phyloP scores from a whole-genome alignment of 2,329 filamentous ascomycete species.

The Pseudogymnoascus sp. region DNA sequence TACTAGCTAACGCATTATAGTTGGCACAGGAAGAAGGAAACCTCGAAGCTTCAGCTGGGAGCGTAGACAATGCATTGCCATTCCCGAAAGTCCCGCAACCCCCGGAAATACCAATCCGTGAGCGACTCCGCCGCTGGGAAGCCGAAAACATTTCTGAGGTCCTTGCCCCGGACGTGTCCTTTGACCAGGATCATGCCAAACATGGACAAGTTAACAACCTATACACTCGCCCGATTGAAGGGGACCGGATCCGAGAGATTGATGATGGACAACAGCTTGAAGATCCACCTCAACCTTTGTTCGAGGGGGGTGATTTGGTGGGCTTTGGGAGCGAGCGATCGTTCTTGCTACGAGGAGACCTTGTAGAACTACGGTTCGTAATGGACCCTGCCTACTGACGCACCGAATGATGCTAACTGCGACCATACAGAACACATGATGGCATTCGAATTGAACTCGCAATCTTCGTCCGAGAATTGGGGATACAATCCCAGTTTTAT shows the following conservation, averaged over 20 bases:
- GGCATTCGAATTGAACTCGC: slow-evolving; percentile 32
- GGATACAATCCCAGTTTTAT: slow-evolving; percentile 38
- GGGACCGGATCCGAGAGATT: not conserved
- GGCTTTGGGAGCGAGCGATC: slow-evolving; percentile 30
- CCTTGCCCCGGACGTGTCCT: not conserved
- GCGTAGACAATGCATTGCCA: not conserved
- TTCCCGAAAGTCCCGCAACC: not conserved
- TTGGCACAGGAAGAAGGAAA: not conserved
- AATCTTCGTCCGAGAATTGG: slow-evolving; percentile 40
- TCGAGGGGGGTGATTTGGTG: slow-evolving; percentile 41
- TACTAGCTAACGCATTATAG: not conserved
- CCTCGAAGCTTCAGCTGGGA: not conserved
- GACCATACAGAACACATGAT: slow-evolving; percentile 14
- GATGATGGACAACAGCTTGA: not conserved
- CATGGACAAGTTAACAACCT: not conserved
- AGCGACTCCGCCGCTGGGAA: slow-evolving; percentile 4
- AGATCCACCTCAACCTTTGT: slow-evolving; percentile 24
- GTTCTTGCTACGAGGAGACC: slow-evolving; percentile 28
- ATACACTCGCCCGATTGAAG: not conserved
- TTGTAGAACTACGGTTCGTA: slow-evolving; percentile 27
- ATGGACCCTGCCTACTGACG: not conserved
- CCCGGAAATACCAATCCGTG: not conserved
- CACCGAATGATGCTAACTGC: slow-evolving; percentile 11
- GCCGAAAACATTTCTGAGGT: not conserved
- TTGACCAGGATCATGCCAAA: not conserved